Evolutionary conservation across 73 alveolate species (phyloP).

Genomic region (Durusdinium trenchii): DNA sequence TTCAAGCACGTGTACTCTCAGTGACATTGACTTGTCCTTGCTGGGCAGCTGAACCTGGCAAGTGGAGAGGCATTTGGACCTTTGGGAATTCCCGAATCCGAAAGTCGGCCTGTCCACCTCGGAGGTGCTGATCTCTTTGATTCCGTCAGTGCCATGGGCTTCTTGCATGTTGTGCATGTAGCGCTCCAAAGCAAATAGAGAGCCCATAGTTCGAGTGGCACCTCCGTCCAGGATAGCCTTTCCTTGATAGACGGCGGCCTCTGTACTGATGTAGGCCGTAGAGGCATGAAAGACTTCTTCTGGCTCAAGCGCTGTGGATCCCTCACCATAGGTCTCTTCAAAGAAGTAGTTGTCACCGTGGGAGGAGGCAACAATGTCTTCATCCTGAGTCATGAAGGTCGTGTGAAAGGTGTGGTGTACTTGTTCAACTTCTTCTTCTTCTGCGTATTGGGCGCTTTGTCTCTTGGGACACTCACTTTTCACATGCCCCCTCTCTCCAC

Average conservation of each 20-base stretch:
- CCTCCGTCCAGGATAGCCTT: constrained; percentile 17
- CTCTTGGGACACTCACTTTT: not conserved
- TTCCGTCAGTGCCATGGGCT: not conserved
- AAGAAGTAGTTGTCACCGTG: not conserved
- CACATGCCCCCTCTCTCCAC: not conserved
- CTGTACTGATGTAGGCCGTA: too few relatives aligned
- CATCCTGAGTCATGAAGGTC: too few relatives aligned
- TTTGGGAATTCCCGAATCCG: not conserved
- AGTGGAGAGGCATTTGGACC: not conserved
- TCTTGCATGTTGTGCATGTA: not conserved
- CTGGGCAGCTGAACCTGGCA: not conserved
- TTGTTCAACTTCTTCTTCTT: not conserved
- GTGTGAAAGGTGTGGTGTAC: not conserved
- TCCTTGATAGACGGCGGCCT: not conserved
- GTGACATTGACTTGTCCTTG: too few relatives aligned
- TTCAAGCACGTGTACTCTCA: not conserved
- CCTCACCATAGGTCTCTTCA: too few relatives aligned
- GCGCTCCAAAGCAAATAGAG: not conserved
- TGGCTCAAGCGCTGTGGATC: too few relatives aligned
- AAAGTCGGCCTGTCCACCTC: not conserved
- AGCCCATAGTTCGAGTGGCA: not conserved
- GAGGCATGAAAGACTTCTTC: too few relatives aligned
- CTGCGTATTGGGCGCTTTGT: not conserved
- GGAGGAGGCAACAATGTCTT: too few relatives aligned
- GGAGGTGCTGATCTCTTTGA: not conserved